A percentile compares a stretch with the other conserved stretches of the same genome.
Evolutionary conservation across 2,329 filamentous ascomycete species (phyloP).

Genomic region (Thielaviopsis punctulata): DNA sequence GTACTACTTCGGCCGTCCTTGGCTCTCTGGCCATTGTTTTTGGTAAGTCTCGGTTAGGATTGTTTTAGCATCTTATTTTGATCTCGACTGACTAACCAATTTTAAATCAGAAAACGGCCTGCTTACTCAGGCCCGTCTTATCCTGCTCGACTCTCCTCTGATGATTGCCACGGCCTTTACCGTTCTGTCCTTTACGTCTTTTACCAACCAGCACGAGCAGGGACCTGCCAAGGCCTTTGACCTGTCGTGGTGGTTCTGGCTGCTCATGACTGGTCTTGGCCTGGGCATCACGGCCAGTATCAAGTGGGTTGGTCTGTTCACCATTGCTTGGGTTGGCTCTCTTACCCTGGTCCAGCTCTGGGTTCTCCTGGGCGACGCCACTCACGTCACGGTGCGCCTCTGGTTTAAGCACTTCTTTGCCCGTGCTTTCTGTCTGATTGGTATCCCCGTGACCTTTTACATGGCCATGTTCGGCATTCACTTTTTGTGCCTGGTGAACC

Average conservation of each 20-base stretch:
- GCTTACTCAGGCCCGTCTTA: conserved; percentile 83
- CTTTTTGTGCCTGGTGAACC: conserved; percentile 83
- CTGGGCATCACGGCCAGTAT: conserved; percentile 85
- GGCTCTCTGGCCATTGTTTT: conserved; percentile 82
- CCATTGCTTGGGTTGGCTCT: conserved; percentile 90
- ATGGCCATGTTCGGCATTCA: conserved; percentile 95
- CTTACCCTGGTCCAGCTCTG: conserved; percentile 86
- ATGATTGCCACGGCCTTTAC: conserved; percentile 89
- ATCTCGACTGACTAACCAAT: not conserved
- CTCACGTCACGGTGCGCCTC: conserved; percentile 65
- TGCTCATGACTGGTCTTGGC: conserved; percentile 67
- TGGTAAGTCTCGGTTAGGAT: conserved; percentile 55
- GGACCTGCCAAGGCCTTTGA: conserved; percentile 78
- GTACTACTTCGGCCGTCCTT: conserved; percentile 66
- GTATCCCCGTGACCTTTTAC: conserved; percentile 81
- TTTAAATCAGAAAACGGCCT: conserved; percentile 65
- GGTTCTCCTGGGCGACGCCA: conserved; percentile 80
- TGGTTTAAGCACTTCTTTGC: conserved; percentile 93
- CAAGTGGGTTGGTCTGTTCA: conserved; percentile 98
- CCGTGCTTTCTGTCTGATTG: conserved; percentile 74
- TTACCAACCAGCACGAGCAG: conserved; percentile 92
- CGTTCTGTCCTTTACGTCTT: conserved; percentile 75
- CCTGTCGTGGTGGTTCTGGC: conserved; percentile 96
- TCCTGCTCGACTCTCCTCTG: conserved; percentile 87
- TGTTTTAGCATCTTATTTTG: too few species aligned